Base-by-base conservation (phyloP, 352 stramenopile species). In the Saprolegnia diclina region DNA sequence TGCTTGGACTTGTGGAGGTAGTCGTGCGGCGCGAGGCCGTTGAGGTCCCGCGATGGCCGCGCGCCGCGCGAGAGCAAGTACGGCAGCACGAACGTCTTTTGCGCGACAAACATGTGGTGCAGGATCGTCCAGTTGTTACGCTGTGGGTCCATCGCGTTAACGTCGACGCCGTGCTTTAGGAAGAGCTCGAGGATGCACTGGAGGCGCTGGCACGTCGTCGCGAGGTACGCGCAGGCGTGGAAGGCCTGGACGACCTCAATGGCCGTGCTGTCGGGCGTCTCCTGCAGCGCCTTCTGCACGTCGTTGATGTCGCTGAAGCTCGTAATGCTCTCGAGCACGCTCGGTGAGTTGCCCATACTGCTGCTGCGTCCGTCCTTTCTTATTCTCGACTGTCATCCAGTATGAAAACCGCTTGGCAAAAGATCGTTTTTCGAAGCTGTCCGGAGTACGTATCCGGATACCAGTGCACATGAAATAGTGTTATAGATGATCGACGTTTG, bases 401-500 rank as follows among this genome's bases (percentile, higher is more conserved):
- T 24, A 63, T 48, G 35, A 13, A 45, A 63, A 63, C 40, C 24
- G 6, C 10, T 48, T 32, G 55, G 38, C 21, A 64, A 55, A 59
- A 52, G 63, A 69, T 69, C 63, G 52, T 69, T 69, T 69, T 69
- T 69, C 63, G 63, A 69, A 69, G 62, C 6, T 40, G 26, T 62
- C 35, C 63, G 53, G 32, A 63, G 42, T 61, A 59, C 21, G 16
- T 64, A 35, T 61, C 50, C 45, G 42, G 21, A 54, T 55, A 35
- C 29, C 2, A 18, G 29, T 18, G 21, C 0, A 5, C 46, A 6
- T 2, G 13, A 59, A 59, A 59, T 59, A 59, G 52, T 59, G 52
- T 59, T 16, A 57, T n/a, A n/a, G n/a, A n/a, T n/a, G n/a, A n/a
- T n/a, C n/a, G n/a, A n/a, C n/a, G n/a, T n/a, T n/a, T n/a, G n/a